phyloP scores from a whole-genome alignment of 192 early-diverging fungal species.

The Backusella sp. region DNA sequence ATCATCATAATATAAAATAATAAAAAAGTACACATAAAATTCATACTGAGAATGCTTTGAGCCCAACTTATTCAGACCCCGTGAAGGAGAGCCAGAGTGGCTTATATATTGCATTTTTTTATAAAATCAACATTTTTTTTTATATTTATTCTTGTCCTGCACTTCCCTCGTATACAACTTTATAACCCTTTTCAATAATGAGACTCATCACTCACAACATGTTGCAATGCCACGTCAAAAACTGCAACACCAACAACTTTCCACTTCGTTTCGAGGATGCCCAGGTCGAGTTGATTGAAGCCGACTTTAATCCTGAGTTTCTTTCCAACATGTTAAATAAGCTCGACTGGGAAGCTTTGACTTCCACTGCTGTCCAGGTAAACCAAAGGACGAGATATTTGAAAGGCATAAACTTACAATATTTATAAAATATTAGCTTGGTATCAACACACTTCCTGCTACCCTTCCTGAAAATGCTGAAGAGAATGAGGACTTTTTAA shows the following conservation, averaged over 20 bases:
- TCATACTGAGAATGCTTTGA: background rate
- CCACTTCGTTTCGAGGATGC: constrained; percentile 86
- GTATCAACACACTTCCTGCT: constrained; percentile 64
- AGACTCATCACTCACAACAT: constrained; percentile 98
- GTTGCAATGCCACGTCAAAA: constrained; percentile 97
- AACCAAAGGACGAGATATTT: background rate
- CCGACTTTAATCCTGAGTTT: constrained; percentile 87
- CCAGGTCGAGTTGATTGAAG: constrained; percentile 80
- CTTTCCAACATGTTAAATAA: constrained; percentile 77
- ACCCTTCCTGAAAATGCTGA: constrained; percentile 57
- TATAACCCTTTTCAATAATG: constrained; percentile 39
- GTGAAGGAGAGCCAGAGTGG: background rate
- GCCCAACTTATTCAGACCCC: background rate
- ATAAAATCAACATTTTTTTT: background rate
- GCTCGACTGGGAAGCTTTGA: constrained; percentile 75
- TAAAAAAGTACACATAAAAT: too few relatives aligned
- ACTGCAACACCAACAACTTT: constrained; percentile 88
- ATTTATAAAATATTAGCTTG: constrained; percentile 50
- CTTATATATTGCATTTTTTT: constrained; percentile 4
- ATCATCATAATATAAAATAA: too few relatives aligned
- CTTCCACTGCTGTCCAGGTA: constrained; percentile 64
- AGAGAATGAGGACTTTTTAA: constrained; percentile 66
- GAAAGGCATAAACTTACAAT: background rate
- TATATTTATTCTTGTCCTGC: background rate
- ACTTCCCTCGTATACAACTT: background rate